A percentile compares a stretch with the other conserved stretches of the same genome.
Evolutionary conservation across 2,329 filamentous ascomycete species (phyloP).

Genomic region (Calonectria pseudoreteaudii): DNA sequence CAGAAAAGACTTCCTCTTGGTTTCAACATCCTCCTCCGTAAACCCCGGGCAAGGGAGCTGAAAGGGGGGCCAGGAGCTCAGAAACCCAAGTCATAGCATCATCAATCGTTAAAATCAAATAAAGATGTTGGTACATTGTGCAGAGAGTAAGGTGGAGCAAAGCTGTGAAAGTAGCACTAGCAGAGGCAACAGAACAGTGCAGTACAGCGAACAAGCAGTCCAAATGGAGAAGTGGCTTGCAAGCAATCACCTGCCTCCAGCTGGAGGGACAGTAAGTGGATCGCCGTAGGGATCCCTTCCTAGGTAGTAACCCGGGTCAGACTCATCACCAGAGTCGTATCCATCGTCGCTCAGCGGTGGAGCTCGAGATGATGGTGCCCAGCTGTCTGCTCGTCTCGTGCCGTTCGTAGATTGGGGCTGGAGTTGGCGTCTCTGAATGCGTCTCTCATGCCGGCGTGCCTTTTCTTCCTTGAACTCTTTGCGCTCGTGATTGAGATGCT

Average conservation of each 20-base stretch:
- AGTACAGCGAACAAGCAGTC: not conserved
- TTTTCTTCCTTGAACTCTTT: conserved; percentile 63
- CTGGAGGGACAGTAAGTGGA: conserved; percentile 52
- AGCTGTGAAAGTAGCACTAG: not conserved
- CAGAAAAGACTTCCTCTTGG: not conserved
- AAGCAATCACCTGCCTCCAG: conserved; percentile 29
- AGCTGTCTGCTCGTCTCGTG: conserved; percentile 58
- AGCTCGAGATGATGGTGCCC: conserved; percentile 54
- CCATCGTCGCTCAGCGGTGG: conserved; percentile 47
- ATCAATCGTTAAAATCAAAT: conserved; percentile 38
- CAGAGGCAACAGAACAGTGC: not conserved
- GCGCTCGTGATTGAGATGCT: conserved; percentile 61
- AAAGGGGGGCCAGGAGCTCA: conserved; percentile 26
- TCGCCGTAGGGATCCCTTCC: conserved; percentile 61
- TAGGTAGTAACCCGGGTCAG: conserved; percentile 54
- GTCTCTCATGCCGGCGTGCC: conserved; percentile 60
- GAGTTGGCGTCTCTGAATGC: conserved; percentile 54
- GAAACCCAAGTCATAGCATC: conserved; percentile 38
- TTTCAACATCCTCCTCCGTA: conserved; percentile 19
- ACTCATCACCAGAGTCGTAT: conserved; percentile 54
- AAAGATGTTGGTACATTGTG: conserved; percentile 16
- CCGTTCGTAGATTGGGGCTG: conserved; percentile 44
- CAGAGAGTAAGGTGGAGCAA: not conserved
- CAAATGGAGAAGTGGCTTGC: not conserved
- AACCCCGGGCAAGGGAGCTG: not conserved